These are phyloP conservation scores for Botryotinia narcissicola DNA, from an alignment of 2,329 filamentous ascomycete genomes.

Conservation along the genomic window DNA sequence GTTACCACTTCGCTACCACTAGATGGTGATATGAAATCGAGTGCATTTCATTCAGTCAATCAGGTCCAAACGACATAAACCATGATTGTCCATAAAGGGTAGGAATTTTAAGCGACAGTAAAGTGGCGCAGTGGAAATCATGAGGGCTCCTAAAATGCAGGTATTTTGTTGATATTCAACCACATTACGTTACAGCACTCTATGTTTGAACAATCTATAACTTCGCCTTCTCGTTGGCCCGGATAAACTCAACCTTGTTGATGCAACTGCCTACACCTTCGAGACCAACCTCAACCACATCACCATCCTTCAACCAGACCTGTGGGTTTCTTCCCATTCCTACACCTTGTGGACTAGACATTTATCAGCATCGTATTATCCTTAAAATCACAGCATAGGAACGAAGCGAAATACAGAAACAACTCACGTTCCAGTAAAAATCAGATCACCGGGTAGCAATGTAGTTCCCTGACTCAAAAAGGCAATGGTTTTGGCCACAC, in stretches of 20 bases:
- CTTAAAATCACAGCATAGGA: background rate
- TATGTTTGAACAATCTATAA: slow-evolving; percentile 21
- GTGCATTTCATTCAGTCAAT: background rate
- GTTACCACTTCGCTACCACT: background rate
- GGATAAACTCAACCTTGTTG: slow-evolving; percentile 49
- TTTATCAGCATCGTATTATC: background rate
- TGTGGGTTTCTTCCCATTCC: slow-evolving; percentile 66
- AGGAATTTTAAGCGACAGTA: background rate
- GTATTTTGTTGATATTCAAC: background rate
- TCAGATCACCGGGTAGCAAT: slow-evolving; percentile 60
- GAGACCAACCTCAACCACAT: slow-evolving; percentile 66
- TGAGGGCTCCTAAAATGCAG: background rate
- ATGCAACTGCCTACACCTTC: slow-evolving; percentile 62
- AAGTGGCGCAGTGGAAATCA: background rate
- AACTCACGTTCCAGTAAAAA: slow-evolving; percentile 60
- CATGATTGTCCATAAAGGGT: background rate
- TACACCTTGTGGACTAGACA: slow-evolving; percentile 58
- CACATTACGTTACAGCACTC: background rate
- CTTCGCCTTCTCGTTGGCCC: slow-evolving; percentile 37
- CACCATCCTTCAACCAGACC: slow-evolving; percentile 67
- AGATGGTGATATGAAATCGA: background rate
- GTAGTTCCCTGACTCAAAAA: slow-evolving; percentile 62
- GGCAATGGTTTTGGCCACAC: slow-evolving; percentile 56
- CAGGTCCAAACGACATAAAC: background rate
- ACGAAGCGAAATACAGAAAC: background rate